Evolutionary conservation across 2,329 filamentous ascomycete genomes (phyloP).

Genomic region (Beauveria sp.): DNA sequence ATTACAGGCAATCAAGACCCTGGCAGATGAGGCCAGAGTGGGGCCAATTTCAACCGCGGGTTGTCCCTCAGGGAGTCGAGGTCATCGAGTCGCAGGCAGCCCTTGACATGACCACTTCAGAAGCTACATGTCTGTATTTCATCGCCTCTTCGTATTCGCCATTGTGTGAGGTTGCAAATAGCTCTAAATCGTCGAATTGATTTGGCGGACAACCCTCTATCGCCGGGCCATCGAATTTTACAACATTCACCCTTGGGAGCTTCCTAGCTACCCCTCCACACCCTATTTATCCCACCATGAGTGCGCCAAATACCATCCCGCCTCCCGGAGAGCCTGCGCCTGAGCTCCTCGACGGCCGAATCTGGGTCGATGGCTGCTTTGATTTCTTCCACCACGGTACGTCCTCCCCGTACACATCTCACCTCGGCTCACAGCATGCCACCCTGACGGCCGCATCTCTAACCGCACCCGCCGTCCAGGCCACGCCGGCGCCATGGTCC

Average conservation of each 20-base stretch:
- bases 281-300: background rate
- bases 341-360: constrained; percentile 58
- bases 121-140: background rate
- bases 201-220: background rate
- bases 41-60: background rate
- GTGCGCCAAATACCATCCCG: constrained; percentile 10
- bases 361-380: constrained; percentile 99
- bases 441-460: background rate
- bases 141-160: background rate
- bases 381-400: constrained; percentile 96
- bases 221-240: background rate
- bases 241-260: background rate
- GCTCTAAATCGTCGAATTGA: no score
- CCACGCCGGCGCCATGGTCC: constrained; percentile 93
- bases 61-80: background rate
- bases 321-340: constrained; percentile 40
- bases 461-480: constrained; percentile 40
- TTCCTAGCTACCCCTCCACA: background rate
- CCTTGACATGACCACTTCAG: background rate
- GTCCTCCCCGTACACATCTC: constrained; percentile 15
- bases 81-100: background rate
- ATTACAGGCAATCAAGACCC: background rate
- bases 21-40: background rate
- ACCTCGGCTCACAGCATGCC: background rate
- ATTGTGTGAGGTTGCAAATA: no score